Evolutionary conservation across 306 rosid genomes (phyloP).

Genomic region (Acmispon strigosus): DNA sequence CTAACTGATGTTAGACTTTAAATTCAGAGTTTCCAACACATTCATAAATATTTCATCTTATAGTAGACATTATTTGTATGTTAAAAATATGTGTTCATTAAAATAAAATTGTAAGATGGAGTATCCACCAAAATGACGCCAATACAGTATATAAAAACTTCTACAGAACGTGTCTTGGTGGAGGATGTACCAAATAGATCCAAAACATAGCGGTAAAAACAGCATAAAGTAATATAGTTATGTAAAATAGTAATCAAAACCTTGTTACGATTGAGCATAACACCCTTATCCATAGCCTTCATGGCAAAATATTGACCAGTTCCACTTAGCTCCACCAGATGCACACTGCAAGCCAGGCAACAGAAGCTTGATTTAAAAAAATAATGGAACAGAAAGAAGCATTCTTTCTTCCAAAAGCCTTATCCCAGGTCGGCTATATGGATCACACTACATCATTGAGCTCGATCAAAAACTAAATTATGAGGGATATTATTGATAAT

Average conservation of each 20-base stretch:
- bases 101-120: background rate
- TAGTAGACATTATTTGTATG: background rate
- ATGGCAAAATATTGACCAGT: slow-evolving; percentile 72
- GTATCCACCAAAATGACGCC: background rate
- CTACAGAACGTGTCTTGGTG: background rate
- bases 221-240: background rate
- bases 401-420: background rate
- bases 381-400: background rate
- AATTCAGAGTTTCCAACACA: background rate
- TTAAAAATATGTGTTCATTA: background rate
- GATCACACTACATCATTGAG: too few relatives aligned
- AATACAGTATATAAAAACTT: background rate
- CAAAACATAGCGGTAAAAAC: background rate
- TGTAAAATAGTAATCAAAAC: slow-evolving; percentile 27
- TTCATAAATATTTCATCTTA: background rate
- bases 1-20: too few relatives aligned
- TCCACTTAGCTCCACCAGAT: slow-evolving; percentile 82
- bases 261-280: slow-evolving; percentile 96
- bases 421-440: too few relatives aligned
- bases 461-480: too few relatives aligned
- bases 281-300: slow-evolving; percentile 94
- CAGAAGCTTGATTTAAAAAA: slow-evolving; percentile 2
- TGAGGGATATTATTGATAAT: too few relatives aligned
- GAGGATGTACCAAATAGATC: background rate
- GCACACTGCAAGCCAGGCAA: slow-evolving; percentile 55